Base-by-base conservation (phyloP, 257 asterid species). In the Penstemon newberryi region DNA sequence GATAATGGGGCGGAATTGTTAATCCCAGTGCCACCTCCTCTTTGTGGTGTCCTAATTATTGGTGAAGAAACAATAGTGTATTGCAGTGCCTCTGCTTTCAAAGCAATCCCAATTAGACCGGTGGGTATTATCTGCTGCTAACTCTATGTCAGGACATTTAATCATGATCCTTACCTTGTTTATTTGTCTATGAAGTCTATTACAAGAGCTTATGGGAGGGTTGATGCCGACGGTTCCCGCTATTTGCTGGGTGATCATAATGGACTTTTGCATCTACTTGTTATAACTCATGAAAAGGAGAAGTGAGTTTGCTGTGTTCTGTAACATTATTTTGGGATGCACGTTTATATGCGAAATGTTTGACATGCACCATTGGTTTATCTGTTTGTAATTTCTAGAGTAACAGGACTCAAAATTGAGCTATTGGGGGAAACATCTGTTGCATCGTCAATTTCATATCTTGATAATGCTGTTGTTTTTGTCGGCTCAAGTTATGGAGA, bases 21-120 rank as follows among this genome's bases (percentile, higher is more conserved):
- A 65, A 91, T 91, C 65, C 97, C 97, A 60, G 93, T 91, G 64
- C 97, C 97, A 7, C 92, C 97, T 33, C 97, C 97, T 62, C 86
- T 89, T 63, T 89, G 96, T 69, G 97, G 97, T 40, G 97, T 91
- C 78, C 82, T 91, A 53, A 91, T 91, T 74, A 87, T 91, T 57
- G 97, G 97, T 50, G 97, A 91, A 87, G 97, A 91, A 84, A 91
- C 93, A 52, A 87, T 91, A 1, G 97, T 91, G 57, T 91, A 91
- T 66, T 85, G 93, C 81, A 87, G 97, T 64, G 96, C 96, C 72
- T 81, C 93, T 36, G 79, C 95, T 63, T 87, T 87, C 77, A 91
- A 84, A 81, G 95, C 96, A 55, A 87, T 89, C 78, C 97, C 91
- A 47, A 87, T 87, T 66, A 89, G 87, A 75, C 97, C 96, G 57